These are phyloP conservation scores for Cryptosporidium andersoni DNA, from an alignment of 169 alveolate genomes.

Conservation along the genomic window DNA sequence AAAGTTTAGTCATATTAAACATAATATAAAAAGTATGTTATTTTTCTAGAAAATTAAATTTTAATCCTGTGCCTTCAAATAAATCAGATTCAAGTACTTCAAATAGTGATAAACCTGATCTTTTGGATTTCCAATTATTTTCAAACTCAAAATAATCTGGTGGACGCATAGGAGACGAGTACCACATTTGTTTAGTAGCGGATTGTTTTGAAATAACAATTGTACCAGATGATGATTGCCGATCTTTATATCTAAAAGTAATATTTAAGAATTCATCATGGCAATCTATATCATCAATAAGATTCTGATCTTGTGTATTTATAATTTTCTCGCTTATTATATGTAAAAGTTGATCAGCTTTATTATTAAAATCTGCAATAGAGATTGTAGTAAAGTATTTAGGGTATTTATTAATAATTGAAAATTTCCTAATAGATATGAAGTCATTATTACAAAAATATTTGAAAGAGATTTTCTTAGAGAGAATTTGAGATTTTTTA, in stretches of 20 bases:
- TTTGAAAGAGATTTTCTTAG: too few species aligned
- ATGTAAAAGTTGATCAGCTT: constrained; percentile 17
- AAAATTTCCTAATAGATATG: too few species aligned
- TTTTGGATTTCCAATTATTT: constrained; percentile 25
- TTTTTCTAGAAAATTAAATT: constrained; percentile 7
- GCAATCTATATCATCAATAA: constrained; percentile 20
- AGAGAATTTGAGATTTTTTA: too few species aligned
- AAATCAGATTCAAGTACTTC: constrained; percentile 24
- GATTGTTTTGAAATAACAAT: constrained; percentile 59
- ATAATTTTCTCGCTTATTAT: constrained; percentile 7
- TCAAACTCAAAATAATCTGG: constrained; percentile 55
- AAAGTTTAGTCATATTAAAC: too few species aligned
- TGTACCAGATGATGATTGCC: background rate
- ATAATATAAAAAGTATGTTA: too few species aligned
- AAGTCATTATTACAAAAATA: too few species aligned
- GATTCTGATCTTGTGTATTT: constrained; percentile 5
- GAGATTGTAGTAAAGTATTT: background rate
- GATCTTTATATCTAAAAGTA: constrained; percentile 4
- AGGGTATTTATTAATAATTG: too few species aligned
- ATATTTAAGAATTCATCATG: constrained; percentile 65
- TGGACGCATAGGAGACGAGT: constrained; percentile 53
- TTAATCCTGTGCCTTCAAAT: constrained; percentile 17
- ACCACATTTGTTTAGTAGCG: constrained; percentile 63
- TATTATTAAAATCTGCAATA: background rate
- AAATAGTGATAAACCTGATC: constrained; percentile 26